Percentiles rank a stretch among this genome's conserved stretches.
Evolutionary conservation across 768 basidiomycete species (phyloP).

Genomic region (Botryobasidium botryosum): DNA sequence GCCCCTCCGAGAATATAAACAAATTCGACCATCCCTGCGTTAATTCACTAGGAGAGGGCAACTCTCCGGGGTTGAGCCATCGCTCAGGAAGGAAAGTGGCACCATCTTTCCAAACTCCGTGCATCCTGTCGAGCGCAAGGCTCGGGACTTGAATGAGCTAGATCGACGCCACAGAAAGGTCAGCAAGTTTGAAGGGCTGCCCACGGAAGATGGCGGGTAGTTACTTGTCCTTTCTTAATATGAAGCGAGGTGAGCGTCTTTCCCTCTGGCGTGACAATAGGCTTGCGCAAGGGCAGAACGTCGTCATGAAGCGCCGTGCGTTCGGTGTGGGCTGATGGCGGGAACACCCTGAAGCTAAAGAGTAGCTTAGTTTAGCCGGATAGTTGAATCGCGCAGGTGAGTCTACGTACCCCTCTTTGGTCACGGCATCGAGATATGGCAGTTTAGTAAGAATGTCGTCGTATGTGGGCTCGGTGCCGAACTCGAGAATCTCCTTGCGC

Average conservation of each 20-base stretch:
- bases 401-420: slow-evolving; percentile 27
- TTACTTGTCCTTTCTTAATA: slow-evolving; percentile 9
- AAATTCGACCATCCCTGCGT: slow-evolving; percentile 6
- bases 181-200: too few relatives aligned
- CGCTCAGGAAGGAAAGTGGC: slow-evolving; percentile 7
- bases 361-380: too few relatives aligned
- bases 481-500: slow-evolving; percentile 23
- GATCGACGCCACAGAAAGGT: too few relatives aligned
- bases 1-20: slow-evolving; percentile 6
- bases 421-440: slow-evolving; percentile 27
- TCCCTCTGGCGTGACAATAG: slow-evolving; percentile 4
- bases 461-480: slow-evolving; percentile 20
- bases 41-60: neutral
- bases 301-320: slow-evolving; percentile 9
- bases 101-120: slow-evolving; percentile 8
- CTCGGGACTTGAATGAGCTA: too few relatives aligned
- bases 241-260: neutral
- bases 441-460: slow-evolving; percentile 24
- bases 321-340: slow-evolving; percentile 8
- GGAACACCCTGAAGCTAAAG: slow-evolving; percentile 7
- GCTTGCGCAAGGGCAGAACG: slow-evolving; percentile 7
- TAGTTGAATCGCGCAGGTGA: too few relatives aligned
- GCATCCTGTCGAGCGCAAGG: too few relatives aligned
- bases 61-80: slow-evolving; percentile 6
- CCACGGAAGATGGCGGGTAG: too few relatives aligned